These are phyloP conservation scores for Candida gigantensis DNA, from an alignment of 1,139 yeast genomes.

Conservation along the genomic window DNA sequence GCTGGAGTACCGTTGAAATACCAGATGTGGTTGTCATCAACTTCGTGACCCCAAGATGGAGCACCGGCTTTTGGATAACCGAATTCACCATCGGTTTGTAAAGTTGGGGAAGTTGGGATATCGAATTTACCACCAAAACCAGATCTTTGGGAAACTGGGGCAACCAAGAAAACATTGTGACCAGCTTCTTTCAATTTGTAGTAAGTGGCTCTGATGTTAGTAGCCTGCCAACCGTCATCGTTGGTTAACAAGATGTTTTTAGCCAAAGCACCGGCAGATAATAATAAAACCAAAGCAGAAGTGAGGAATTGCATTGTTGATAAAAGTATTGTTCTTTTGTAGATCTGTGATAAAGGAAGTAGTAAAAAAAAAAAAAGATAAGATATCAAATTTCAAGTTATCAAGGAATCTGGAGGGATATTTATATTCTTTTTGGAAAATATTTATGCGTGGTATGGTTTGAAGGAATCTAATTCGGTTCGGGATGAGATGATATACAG, in stretches of 20 bases:
- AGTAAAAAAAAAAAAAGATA: not conserved
- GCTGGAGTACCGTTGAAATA: slow-evolving; percentile 54
- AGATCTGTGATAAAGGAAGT: not conserved
- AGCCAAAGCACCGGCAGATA: slow-evolving; percentile 18
- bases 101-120: slow-evolving; percentile 42
- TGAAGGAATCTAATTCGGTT: too few species aligned
- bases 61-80: slow-evolving; percentile 41
- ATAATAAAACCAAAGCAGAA: slow-evolving; percentile 9
- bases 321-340: not conserved
- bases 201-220: slow-evolving; percentile 62
- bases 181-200: slow-evolving; percentile 52
- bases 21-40: slow-evolving; percentile 44
- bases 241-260: slow-evolving; percentile 58
- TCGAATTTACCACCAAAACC: slow-evolving; percentile 59
- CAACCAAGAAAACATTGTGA: slow-evolving; percentile 55
- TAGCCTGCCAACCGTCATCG: slow-evolving; percentile 62
- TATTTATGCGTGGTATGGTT: too few species aligned
- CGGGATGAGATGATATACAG: too few species aligned
- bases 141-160: slow-evolving; percentile 61
- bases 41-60: slow-evolving; percentile 52
- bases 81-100: slow-evolving; percentile 45
- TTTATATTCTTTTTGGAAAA: too few species aligned
- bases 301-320: slow-evolving; percentile 8
- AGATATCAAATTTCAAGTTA: too few species aligned
- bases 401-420: too few species aligned